Base-by-base conservation (phyloP, 441 rosid genomes). In the Raphanus hybrid region DNA sequence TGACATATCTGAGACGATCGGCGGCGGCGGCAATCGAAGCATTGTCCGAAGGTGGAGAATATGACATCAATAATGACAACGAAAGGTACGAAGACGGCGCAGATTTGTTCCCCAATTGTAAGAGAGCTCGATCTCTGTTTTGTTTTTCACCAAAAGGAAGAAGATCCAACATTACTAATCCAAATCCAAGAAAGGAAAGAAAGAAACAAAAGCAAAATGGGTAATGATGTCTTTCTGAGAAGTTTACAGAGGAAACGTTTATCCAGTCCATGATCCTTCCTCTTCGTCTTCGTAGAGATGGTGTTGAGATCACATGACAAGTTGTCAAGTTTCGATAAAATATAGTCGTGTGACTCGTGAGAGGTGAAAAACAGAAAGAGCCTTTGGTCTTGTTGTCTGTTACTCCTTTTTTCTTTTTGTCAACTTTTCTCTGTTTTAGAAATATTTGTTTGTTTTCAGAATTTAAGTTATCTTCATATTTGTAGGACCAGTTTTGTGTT, bases 51-150 rank as follows among this genome's bases (percentile, higher is more conserved):
- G 4, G 85, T 62, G 15, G 74, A 69, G 6, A 87, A 62, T 32
- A 89, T 43, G 43, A 86, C 72, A 75, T 93, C 93, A 4, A 89
- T 7, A 23, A 87, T 34, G 9, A 86, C 89, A 4, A 85, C 54
- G 14, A 90, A 55, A 20, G 98, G 98, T 15, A 87, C 64, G 77
- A 88, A 82, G 45, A 75, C 91, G 7, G 85, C 80, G 66, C 97
- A 91, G 78, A 93, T 74, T 82, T 84, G 69, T 75, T 93, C 98
- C 8, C 93, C 95, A 1, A 90, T 2, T 0, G 89, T 80, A 39
- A 87, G 75, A 60, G 91, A 89, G 66, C 91, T 88, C 62, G 82
- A 88, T 73, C 81, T 76, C 94, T 91, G 84, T n/a, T 20, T 16
- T 9, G 26, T 23, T 14, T 6, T n/a, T 14, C 20, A 39, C 18